phyloP scores from a whole-genome alignment of 345 rosid species.

The Lenwebbia sp. region DNA sequence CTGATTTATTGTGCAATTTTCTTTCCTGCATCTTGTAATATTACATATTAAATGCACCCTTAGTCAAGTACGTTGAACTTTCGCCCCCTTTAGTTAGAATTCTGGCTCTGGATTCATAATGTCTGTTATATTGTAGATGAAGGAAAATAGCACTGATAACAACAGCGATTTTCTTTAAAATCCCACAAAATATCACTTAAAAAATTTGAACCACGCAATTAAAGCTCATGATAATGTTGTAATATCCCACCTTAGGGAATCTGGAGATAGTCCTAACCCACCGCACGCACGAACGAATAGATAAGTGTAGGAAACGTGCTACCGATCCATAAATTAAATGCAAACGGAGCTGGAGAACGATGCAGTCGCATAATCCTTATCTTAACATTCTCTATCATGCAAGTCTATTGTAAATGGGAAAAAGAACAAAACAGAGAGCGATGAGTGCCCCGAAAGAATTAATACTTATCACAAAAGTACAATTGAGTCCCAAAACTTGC shows the following conservation, averaged over 20 bases:
- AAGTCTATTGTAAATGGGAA: background rate
- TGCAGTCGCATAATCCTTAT: background rate
- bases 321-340: background rate
- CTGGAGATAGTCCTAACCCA: background rate
- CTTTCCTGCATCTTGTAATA: background rate
- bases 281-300: background rate
- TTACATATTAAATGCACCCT: background rate
- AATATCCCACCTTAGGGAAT: background rate
- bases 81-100: background rate
- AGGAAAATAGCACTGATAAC: background rate
- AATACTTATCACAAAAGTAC: no score
- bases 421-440: background rate
- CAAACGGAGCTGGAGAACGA: background rate
- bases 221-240: background rate
- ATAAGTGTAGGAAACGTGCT: background rate
- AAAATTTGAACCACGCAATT: background rate
- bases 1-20: background rate
- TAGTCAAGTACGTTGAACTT: background rate
- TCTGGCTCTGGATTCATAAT: background rate
- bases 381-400: background rate
- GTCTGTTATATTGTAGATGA: background rate
- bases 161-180: background rate
- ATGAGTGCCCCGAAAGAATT: no score
- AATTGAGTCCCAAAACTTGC: no score
- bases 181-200: background rate